These are phyloP conservation scores for Eragrostis nindensis DNA, from an alignment of 176 grass and related monocot genomes.

Conservation along the genomic window DNA sequence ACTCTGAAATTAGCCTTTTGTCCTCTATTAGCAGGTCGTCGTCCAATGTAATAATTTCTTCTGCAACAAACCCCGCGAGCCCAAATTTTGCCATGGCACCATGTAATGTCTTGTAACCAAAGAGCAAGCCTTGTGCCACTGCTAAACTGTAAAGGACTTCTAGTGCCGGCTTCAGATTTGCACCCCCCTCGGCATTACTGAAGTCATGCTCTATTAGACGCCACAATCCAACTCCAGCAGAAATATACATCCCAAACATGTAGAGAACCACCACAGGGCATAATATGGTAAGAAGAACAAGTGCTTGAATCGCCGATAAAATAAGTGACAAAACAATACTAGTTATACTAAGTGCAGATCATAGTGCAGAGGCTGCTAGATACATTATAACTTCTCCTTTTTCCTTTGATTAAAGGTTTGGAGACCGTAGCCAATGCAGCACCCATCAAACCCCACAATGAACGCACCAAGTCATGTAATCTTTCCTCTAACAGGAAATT, in stretches of 20 bases:
- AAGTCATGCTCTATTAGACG: background rate
- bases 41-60: too few species aligned
- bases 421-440: too few species aligned
- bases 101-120: background rate
- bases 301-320: background rate
- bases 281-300: background rate
- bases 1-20: too few species aligned
- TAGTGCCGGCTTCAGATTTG: background rate
- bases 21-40: too few species aligned
- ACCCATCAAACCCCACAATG: too few species aligned
- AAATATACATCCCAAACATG: background rate
- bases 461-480: too few species aligned
- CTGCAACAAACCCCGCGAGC: background rate
- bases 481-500: too few species aligned
- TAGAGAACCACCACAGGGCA: background rate
- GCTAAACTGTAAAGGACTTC: background rate
- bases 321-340: too few species aligned
- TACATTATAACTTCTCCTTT: too few species aligned
- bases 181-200: rapidly evolving
- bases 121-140: background rate
- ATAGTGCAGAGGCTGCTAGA: too few species aligned
- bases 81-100: background rate
- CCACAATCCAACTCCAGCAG: background rate
- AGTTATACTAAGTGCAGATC: too few species aligned
- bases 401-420: too few species aligned